phyloP scores from a whole-genome alignment of 108 stramenopile genomes.

The Tribonema minus region DNA sequence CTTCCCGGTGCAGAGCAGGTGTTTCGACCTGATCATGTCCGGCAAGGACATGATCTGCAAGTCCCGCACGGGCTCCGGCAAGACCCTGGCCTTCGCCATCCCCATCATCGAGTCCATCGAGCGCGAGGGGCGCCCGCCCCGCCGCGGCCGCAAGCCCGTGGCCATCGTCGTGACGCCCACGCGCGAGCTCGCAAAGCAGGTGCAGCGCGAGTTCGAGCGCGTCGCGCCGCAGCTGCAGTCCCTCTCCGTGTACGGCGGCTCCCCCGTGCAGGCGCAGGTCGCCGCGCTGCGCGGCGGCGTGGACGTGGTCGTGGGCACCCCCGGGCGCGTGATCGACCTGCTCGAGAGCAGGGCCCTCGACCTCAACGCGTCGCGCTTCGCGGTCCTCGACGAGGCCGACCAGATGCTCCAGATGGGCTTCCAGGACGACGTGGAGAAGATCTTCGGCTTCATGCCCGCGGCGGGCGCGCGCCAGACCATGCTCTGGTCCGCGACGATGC shows the following conservation, averaged over 20 bases:
- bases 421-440: conserved; percentile 90
- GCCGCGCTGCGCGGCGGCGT: conserved; percentile 74
- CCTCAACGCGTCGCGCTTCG: conserved; percentile 66
- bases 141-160: conserved; percentile 52
- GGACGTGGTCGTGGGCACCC: conserved; percentile 93
- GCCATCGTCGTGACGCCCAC: conserved; percentile 92
- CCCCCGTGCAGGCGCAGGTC: conserved; percentile 69
- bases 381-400: conserved; percentile 82
- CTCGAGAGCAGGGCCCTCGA: conserved; percentile 83
- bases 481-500: conserved; percentile 94
- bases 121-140: background rate
- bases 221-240: conserved; percentile 70
- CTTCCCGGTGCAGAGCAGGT: conserved; percentile 43
- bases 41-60: conserved; percentile 34
- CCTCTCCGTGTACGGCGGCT: conserved; percentile 91
- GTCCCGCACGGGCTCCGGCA: conserved; percentile 93
- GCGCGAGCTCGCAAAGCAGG: conserved; percentile 86
- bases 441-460: conserved; percentile 60
- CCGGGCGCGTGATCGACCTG: conserved; percentile 96
- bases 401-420: conserved; percentile 99
- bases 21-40: conserved; percentile 16
- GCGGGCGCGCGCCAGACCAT: conserved; percentile 70
- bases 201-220: conserved; percentile 71
- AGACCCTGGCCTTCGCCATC: conserved; percentile 96
- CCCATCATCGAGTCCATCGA: conserved; percentile 70